Evolutionary conservation across 2,329 filamentous ascomycete species (phyloP), one percentile per base, ranked within the genome.

Genomic region (Aspergillus hortae): DNA sequence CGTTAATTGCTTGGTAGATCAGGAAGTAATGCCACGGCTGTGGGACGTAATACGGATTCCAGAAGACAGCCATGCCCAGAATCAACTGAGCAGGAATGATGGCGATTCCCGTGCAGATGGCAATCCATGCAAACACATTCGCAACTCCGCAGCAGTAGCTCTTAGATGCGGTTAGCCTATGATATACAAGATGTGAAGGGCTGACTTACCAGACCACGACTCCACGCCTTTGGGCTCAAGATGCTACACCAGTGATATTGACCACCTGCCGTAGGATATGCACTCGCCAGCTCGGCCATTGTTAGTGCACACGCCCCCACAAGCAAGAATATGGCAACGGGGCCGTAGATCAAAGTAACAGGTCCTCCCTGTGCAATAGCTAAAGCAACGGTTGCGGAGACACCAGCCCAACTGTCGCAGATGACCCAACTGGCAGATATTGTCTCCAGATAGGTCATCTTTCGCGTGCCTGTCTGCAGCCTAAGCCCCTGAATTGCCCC

Each of bases 211-310:
- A 58, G 32, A 11, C 17, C 46, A 19, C 50, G 44, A 27, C 52
- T 62, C 7, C 54, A 40, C 1, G 14, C 21, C 30, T 46, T 52
- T 1, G 56, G 60, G 17, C 53, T 53, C 49, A 64, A 41, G 17
- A 70, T 66, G 12, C 60, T 63, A 1, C 68, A 66, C 64, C 68
- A 73, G 23, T 73, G 69, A 49, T 73, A 74, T 44, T 74, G 71
- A 3, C 71, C 71, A 2, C 71, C 70, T 0, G 70, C 71, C 4
- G 70, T 72, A 0, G 70, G 69, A 35, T 70, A 73, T 2, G 67
- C 66, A 21, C 35, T 64, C 65, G 4, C 66, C 65, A 3, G 72
- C 55, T 74, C 72, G 2, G 68, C 70, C 56, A 73, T 61, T n/a
- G 61, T 67, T 11, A 69, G 1, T 70, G 57, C 23, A 30, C 42